These are phyloP conservation scores for Paramarasmius palmivorus DNA, from an alignment of 1,284 basidiomycete genomes.

Conservation along the genomic window DNA sequence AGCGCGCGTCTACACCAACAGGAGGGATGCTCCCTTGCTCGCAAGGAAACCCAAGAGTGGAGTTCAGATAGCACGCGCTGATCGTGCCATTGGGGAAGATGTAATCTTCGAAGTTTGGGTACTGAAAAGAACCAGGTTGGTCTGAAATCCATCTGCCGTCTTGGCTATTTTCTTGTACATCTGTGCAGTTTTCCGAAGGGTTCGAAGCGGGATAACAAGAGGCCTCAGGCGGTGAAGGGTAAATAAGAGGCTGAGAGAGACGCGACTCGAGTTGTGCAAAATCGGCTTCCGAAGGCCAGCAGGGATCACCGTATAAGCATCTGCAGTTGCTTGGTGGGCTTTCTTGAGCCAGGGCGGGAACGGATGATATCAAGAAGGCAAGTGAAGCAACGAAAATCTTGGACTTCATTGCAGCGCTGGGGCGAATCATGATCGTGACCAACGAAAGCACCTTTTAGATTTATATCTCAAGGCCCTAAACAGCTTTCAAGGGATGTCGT, in stretches of 20 bases:
- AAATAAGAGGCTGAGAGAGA: constrained; percentile 2
- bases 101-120: background rate
- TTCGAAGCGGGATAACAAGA: background rate
- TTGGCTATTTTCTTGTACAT: background rate
- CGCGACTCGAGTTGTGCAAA: background rate
- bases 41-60: background rate
- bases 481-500: too few relatives aligned
- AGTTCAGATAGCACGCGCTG: background rate
- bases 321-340: too few relatives aligned
- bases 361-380: too few relatives aligned
- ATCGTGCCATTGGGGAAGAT: background rate
- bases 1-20: constrained; percentile 27
- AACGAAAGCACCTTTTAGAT: too few relatives aligned
- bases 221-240: background rate
- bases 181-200: background rate
- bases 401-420: too few relatives aligned
- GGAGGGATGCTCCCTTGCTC: background rate
- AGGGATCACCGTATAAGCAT: background rate
- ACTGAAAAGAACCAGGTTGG: background rate
- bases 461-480: too few relatives aligned
- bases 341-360: too few relatives aligned
- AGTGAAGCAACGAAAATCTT: too few relatives aligned
- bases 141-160: constrained; percentile 3
- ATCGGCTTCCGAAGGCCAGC: background rate
- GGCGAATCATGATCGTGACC: too few relatives aligned